phyloP scores from a whole-genome alignment of 768 basidiomycete genomes.

The Lentinula detonsa region DNA sequence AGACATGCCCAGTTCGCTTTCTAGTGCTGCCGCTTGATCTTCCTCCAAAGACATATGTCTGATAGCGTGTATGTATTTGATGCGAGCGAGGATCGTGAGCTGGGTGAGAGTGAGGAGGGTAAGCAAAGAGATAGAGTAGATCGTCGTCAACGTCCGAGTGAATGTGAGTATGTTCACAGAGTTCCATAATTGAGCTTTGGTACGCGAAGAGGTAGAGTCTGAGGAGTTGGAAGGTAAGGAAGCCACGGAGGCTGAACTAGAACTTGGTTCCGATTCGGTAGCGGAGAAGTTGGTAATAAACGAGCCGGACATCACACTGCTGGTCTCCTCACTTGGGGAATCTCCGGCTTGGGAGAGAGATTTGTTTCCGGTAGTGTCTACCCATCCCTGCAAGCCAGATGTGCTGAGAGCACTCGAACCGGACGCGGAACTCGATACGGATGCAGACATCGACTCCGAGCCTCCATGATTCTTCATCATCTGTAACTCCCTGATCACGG shows the following conservation, averaged over 20 bases:
- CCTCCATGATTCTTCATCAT: conserved; percentile 12
- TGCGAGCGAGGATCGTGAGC: conserved; percentile 76
- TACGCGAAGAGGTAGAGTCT: conserved; percentile 22
- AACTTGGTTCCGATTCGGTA: conserved; percentile 4
- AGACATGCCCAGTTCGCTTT: not conserved
- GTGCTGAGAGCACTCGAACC: not conserved
- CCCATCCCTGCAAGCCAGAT: conserved; percentile 11
- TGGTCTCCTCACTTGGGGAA: not conserved
- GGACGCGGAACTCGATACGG: not conserved
- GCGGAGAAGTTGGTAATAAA: conserved; percentile 1
- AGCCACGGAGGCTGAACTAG: conserved; percentile 3
- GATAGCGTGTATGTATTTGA: conserved; percentile 60
- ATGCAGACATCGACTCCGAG: conserved; percentile 1
- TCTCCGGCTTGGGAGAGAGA: not conserved
- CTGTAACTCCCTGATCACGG: conserved; percentile 49
- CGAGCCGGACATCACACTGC: conserved; percentile 4
- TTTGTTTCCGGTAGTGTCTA: conserved; percentile 1
- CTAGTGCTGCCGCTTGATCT: conserved; percentile 36
- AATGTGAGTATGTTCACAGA: conserved; percentile 89
- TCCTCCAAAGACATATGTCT: conserved; percentile 29
- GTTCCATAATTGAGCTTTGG: conserved; percentile 86
- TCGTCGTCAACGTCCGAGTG: conserved; percentile 78
- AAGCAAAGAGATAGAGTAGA: conserved; percentile 84
- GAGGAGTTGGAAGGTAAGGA: conserved; percentile 2
- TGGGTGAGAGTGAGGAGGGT: conserved; percentile 84